Base-by-base conservation (phyloP, 2,329 filamentous ascomycete species). In the Calonectria ilicicola region DNA sequence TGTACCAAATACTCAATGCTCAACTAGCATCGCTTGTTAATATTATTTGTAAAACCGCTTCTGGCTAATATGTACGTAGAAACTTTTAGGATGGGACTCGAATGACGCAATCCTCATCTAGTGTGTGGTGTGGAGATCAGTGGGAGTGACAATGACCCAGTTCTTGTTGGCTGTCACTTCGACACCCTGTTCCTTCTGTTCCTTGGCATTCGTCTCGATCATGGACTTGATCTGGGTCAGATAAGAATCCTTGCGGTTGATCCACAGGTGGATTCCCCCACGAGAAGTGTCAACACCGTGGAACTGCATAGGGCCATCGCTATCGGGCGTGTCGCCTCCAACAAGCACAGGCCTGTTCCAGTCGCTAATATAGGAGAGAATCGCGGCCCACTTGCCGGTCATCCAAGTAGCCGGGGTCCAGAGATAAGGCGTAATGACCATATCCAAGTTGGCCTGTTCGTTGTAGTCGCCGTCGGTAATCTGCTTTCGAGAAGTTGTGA, bases 301-400 rank as follows among this genome's bases (percentile, higher is more conserved):
- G 76, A 87, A 86, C 17, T 83, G 79, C 85, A 87, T 87, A 12
- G 84, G 84, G 0, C 84, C 84, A 60, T 87, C 85, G 72, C 84
- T 86, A 12, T 77, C 79, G 0, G 85, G 85, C 0, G 85, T 86
- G 67, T 87, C 85, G n/a, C 85, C 85, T 1, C 69, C 85, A 15
- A 81, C 85, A 2, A 87, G 78, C 6, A 87, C 75, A 1, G 85
- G 85, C 70, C 80, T 81, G 77, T 84, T 86, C 85, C 85, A 87
- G 71, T 83, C 75, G 65, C 86, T 82, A 21, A 87, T 85, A 73
- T 85, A 86, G 2, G 82, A 81, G 21, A 85, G 80, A 49, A 87
- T 84, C 1, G 84, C 85, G 0, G 85, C 85, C 81, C 83, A 85
- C 66, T 87, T 87, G 70, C 85, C 85, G 0, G 82, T 73, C 79